Percentiles rank a stretch among this genome's conserved stretches.
Evolutionary conservation across 768 basidiomycete genomes (phyloP).

Genomic region (Xerocomus potaroensis): DNA sequence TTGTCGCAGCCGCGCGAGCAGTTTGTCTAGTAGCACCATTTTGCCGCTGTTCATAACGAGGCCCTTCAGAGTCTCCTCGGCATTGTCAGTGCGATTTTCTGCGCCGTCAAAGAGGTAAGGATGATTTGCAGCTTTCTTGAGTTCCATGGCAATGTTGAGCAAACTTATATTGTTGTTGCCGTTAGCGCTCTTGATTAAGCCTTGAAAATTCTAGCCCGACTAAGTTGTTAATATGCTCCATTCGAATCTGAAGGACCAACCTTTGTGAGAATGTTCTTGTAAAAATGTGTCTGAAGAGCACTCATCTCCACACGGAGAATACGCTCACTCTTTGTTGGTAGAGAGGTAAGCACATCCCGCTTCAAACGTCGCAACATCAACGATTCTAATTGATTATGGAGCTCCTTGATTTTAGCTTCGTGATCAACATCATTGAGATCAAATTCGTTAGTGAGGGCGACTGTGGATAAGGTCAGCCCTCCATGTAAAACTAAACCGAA

Average conservation of each 20-base stretch:
- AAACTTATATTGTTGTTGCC: conserved; percentile 90
- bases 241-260: conserved; percentile 33
- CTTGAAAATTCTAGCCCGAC: conserved; percentile 77
- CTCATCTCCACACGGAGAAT: conserved; percentile 98
- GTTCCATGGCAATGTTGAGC: conserved; percentile 98
- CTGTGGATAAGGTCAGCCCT: conserved; percentile 37
- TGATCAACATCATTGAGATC: conserved; percentile 92
- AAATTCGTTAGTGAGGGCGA: conserved; percentile 91
- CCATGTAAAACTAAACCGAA: neutral
- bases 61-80: conserved; percentile 88
- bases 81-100: conserved; percentile 55
- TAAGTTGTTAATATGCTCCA: conserved; percentile 1
- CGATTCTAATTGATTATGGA: conserved; percentile 88
- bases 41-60: conserved; percentile 98
- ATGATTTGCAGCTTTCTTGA: conserved; percentile 98
- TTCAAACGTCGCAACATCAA: conserved; percentile 95
- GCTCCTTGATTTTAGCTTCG: conserved; percentile 90
- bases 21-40: conserved; percentile 96
- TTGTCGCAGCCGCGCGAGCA: conserved; percentile 81
- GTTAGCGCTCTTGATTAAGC: conserved; percentile 83
- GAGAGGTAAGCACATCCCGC: conserved; percentile 90
- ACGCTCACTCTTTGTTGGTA: conserved; percentile 97
- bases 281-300: conserved; percentile 93
- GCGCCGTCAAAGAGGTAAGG: conserved; percentile 98
- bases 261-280: conserved; percentile 97